A percentile compares a stretch with the other conserved stretches of the same genome.
These are phyloP conservation scores for Bipolaris sorokiniana DNA, from an alignment of 2,329 filamentous ascomycete genomes.

Conservation along the genomic window DNA sequence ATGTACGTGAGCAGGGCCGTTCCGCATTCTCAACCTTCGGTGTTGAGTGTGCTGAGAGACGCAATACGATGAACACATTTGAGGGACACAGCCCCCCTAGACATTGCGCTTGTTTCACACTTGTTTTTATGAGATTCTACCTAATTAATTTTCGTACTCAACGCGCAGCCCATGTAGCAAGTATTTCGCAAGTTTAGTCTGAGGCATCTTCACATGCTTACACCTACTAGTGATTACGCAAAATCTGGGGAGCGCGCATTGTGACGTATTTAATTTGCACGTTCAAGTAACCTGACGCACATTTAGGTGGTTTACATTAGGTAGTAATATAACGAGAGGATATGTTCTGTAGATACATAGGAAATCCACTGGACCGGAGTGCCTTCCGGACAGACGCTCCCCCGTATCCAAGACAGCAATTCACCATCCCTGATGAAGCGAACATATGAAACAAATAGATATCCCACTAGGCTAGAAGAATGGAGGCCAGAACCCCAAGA, in stretches of 20 bases:
- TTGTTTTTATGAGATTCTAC: too few species aligned
- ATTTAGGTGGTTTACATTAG: neutral
- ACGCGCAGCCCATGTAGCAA: neutral
- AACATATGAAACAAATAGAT: conserved; percentile 12
- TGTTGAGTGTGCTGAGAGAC: neutral
- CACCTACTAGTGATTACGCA: neutral
- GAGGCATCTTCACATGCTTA: neutral
- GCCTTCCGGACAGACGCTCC: conserved; percentile 6
- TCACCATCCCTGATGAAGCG: conserved; percentile 12
- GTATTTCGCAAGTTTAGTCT: neutral
- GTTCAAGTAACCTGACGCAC: neutral
- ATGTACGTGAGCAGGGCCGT: neutral
- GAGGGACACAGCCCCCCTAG: neutral
- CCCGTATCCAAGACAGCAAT: conserved; percentile 2
- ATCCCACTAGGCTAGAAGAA: conserved; percentile 27
- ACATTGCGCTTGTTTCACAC: neutral
- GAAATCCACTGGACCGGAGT: conserved; percentile 14
- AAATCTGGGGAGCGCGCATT: neutral
- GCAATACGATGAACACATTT: neutral
- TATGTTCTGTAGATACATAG: conserved; percentile 11
- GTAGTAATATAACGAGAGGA: neutral
- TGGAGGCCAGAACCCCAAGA: conserved; percentile 24
- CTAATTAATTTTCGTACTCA: neutral
- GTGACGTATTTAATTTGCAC: neutral
- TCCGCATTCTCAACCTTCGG: neutral